Evolutionary conservation across 257 asterid genomes (phyloP).

Genomic region (Solanum appendiculatum): DNA sequence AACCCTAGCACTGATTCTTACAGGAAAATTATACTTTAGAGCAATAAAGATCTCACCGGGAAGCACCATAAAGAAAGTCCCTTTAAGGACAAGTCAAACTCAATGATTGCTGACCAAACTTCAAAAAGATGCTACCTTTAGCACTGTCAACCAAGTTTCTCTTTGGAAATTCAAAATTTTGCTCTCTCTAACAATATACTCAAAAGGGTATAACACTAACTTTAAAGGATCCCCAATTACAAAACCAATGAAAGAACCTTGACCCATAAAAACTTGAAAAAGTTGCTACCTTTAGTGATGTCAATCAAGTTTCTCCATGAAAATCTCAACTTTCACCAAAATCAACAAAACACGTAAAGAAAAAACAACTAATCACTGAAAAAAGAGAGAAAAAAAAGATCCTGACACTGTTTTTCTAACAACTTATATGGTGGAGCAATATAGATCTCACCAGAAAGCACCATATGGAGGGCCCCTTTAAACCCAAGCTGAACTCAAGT

Average conservation of each 20-base stretch:
- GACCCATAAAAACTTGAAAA: not conserved
- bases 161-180: not conserved
- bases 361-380: not conserved
- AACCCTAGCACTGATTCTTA: not conserved
- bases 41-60: not conserved
- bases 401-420: not conserved
- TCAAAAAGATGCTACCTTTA: not conserved
- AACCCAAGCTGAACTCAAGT: not conserved
- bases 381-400: not conserved
- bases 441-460: not conserved
- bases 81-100: not conserved
- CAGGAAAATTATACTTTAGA: not conserved
- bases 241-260: not conserved
- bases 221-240: not conserved
- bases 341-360: not conserved
- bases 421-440: not conserved
- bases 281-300: not conserved
- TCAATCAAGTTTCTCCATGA: not conserved
- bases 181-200: not conserved
- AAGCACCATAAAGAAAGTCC: not conserved
- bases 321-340: not conserved
- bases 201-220: not conserved
- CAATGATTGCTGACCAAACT: not conserved
- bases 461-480: not conserved
- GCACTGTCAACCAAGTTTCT: not conserved